Evolutionary conservation across 208 protist genomes (phyloP).

Genomic region (Leishmania braziliensis): DNA sequence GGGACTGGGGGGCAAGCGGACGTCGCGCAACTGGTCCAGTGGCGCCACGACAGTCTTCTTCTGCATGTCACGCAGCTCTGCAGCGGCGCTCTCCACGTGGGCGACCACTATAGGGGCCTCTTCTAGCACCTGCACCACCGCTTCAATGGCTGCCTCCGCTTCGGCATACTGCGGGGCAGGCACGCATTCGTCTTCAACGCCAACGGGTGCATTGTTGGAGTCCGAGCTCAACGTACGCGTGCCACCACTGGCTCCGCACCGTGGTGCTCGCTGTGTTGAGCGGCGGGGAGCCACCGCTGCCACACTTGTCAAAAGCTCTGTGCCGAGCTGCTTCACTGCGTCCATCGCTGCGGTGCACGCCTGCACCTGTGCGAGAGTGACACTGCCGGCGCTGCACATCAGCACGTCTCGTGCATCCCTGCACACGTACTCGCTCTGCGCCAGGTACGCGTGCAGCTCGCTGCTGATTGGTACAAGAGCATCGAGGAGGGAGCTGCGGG

Average conservation of each 20-base stretch:
- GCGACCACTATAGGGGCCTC: slow-evolving; percentile 26
- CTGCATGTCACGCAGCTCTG: slow-evolving; percentile 19
- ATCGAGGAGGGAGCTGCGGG: slow-evolving; percentile 7
- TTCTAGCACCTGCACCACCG: slow-evolving; percentile 22
- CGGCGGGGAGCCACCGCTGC: not conserved
- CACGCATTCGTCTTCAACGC: not conserved
- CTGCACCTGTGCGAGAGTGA: slow-evolving; percentile 19
- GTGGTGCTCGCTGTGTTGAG: not conserved
- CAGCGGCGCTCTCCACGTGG: slow-evolving; percentile 6
- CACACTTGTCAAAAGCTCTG: slow-evolving; percentile 4
- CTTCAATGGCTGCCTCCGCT: slow-evolving; percentile 22
- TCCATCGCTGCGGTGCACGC: slow-evolving; percentile 18
- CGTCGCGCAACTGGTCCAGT: not conserved
- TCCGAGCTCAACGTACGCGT: not conserved
- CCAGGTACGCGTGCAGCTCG: slow-evolving; percentile 18
- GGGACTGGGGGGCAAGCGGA: not conserved
- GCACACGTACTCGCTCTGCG: slow-evolving; percentile 18
- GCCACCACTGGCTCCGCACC: no score
- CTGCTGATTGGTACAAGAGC: slow-evolving; percentile 17
- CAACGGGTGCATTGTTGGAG: not conserved
- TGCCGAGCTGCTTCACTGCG: slow-evolving; percentile 11
- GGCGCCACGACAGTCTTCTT: slow-evolving; percentile 5
- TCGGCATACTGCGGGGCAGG: slow-evolving; percentile 13
- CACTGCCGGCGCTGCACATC: slow-evolving; percentile 8
- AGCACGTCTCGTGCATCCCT: slow-evolving; percentile 30